phyloP scores from a whole-genome alignment of 2,329 filamentous ascomycete genomes.

The Pseudocercospora cruenta region DNA sequence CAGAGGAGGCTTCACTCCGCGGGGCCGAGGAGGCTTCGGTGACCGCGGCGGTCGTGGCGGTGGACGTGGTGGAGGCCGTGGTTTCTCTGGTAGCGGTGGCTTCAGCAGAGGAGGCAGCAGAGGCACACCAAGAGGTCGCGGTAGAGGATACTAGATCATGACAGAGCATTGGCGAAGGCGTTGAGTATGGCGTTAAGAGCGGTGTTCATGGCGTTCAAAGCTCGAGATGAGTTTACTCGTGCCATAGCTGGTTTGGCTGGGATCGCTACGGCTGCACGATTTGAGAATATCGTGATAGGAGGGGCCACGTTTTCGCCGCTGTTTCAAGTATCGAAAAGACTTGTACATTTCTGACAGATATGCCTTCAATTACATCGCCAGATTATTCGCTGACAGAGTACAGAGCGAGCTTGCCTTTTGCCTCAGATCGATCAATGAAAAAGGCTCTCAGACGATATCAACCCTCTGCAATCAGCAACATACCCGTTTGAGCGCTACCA shows the following conservation, averaged over 20 bases:
- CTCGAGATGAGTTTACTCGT: background rate
- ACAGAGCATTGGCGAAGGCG: conserved; percentile 7
- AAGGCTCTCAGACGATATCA: background rate
- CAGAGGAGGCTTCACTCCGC: conserved; percentile 56
- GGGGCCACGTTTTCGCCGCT: background rate
- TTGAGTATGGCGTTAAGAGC: conserved; percentile 1
- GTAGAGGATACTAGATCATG: conserved; percentile 39
- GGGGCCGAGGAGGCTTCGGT: conserved; percentile 47
- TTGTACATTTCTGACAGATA: background rate
- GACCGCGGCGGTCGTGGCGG: conserved; percentile 38
- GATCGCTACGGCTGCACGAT: background rate
- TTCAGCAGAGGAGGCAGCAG: conserved; percentile 25
- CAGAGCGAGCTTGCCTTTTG: background rate
- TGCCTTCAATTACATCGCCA: background rate
- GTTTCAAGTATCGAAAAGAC: background rate
- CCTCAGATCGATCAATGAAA: background rate
- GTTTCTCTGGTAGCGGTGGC: conserved; percentile 22
- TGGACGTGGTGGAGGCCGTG: conserved; percentile 16
- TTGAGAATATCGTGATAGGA: background rate
- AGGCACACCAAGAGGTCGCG: conserved; percentile 39
- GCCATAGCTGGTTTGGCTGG: background rate
- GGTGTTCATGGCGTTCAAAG: conserved; percentile 1
- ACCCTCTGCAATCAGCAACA: no score
- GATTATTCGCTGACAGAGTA: background rate
- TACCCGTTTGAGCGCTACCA: background rate